A percentile compares a stretch with the other conserved stretches of the same genome.
Conservation (phyloP, 2,329 filamentous ascomycete species). For the Aspergillus sp. region DNA sequence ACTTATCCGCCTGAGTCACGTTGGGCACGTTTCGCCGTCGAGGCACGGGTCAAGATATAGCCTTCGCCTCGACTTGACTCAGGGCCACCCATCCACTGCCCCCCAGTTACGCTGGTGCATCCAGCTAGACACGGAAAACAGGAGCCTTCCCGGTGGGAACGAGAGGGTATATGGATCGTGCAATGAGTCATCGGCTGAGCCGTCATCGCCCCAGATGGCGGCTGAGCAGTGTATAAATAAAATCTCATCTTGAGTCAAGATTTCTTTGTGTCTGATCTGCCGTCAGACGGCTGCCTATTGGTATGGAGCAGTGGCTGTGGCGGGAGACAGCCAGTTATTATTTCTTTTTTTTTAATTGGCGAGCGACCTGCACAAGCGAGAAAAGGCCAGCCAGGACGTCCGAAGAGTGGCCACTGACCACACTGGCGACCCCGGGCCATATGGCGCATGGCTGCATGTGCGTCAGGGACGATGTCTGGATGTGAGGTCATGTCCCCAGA, state of each 20-base stretch:
- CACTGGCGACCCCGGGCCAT: too few species aligned
- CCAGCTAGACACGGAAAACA: neutral
- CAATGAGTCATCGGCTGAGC: constrained; percentile 5
- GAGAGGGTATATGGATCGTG: neutral
- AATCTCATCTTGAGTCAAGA: neutral
- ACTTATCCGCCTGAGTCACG: constrained; percentile 8
- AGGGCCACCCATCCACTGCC: neutral
- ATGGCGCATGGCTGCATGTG: neutral
- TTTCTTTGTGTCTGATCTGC: neutral
- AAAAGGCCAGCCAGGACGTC: too few species aligned
- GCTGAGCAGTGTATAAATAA: constrained; percentile 10
- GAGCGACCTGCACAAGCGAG: too few species aligned
- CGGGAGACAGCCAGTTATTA: too few species aligned
- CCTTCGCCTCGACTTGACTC: neutral
- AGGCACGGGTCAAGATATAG: constrained; percentile 5
- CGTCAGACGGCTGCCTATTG: constrained; percentile 8
- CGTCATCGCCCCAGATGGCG: constrained; percentile 2
- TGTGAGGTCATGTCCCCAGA: constrained; percentile 4
- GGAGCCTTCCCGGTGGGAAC: constrained; percentile 7
- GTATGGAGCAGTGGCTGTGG: constrained; percentile 9
- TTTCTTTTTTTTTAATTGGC: too few species aligned
- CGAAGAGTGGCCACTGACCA: too few species aligned
- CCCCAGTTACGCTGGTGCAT: constrained; percentile 1
- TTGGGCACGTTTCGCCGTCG: neutral
- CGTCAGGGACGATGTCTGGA: constrained; percentile 2